These are phyloP conservation scores for Cryphonectria naterciae DNA, from an alignment of 2,329 filamentous ascomycete genomes.

Conservation along the genomic window DNA sequence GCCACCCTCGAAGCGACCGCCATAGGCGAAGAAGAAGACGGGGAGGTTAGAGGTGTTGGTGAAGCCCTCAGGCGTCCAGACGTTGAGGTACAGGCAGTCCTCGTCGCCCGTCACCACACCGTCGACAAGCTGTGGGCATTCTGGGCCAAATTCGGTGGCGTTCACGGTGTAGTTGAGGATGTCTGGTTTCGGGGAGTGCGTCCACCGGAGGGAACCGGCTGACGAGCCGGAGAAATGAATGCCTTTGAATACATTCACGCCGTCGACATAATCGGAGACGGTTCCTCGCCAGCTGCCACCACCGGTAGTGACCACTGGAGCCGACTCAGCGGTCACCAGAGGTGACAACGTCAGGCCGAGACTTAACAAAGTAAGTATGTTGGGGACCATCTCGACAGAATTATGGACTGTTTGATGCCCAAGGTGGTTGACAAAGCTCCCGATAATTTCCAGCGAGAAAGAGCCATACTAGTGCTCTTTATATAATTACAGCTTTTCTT, in stretches of 20 bases:
- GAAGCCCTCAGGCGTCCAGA: conserved; percentile 62
- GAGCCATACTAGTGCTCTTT: not conserved
- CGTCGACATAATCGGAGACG: conserved; percentile 32
- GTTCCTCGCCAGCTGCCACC: conserved; percentile 31
- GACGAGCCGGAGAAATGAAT: conserved; percentile 34
- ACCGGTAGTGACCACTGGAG: conserved; percentile 15
- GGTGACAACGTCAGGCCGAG: conserved; percentile 4
- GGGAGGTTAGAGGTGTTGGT: conserved; percentile 47
- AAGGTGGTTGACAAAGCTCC: not conserved
- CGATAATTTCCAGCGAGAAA: not conserved
- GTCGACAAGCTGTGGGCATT: conserved; percentile 9
- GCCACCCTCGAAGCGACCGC: conserved; percentile 54
- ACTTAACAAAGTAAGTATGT: not conserved
- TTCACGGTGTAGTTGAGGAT: conserved; percentile 26
- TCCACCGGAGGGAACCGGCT: conserved; percentile 31
- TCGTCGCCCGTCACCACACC: conserved; percentile 47
- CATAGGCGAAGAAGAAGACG: conserved; percentile 44
- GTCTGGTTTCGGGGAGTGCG: conserved; percentile 24
- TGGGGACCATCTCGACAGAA: not conserved
- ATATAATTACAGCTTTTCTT: not conserved
- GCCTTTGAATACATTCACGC: conserved; percentile 34
- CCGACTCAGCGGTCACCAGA: not conserved
- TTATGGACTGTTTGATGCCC: not conserved
- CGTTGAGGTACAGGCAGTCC: conserved; percentile 72
- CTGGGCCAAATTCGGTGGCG: conserved; percentile 10